phyloP scores from a whole-genome alignment of 345 rosid species.

The Lumnitzera littorea region DNA sequence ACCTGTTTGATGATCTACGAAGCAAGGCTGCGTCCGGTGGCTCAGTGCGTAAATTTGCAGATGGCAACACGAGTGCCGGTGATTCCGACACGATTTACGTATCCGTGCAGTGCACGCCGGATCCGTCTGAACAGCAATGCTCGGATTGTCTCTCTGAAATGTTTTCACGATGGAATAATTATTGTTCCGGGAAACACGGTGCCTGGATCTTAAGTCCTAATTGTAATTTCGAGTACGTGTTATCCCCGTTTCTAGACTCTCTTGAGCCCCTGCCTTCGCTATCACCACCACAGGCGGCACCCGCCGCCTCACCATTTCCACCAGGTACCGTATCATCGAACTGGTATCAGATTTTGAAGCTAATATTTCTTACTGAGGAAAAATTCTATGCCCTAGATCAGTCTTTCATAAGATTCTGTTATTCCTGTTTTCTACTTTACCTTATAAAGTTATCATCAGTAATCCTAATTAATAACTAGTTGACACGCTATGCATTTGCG shows the following conservation, averaged over 20 bases:
- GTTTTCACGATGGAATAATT: background rate
- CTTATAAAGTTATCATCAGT: no score
- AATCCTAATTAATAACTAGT: no score
- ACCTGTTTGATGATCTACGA: background rate
- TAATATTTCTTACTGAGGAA: no score
- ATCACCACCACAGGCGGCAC: background rate
- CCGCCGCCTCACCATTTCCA: background rate
- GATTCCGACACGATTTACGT: background rate
- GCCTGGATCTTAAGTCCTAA: slow-evolving; percentile 5
- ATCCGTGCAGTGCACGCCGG: slow-evolving; percentile 11
- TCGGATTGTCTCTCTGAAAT: background rate
- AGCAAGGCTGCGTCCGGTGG: background rate
- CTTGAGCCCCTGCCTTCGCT: background rate
- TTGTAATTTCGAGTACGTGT: slow-evolving; percentile 6
- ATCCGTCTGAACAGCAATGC: slow-evolving; percentile 1
- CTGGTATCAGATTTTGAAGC: no score
- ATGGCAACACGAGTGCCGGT: background rate
- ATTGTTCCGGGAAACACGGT: slow-evolving; percentile 2
- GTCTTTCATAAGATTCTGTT: no score
- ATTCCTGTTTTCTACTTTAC: no score
- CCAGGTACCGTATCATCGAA: background rate
- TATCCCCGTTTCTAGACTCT: background rate
- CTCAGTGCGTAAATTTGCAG: slow-evolving; percentile 1
- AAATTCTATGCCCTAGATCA: no score
- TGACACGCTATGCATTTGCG: no score